Evolutionary conservation across 352 stramenopile species (phyloP).

Genomic region (Phytopythium vexans): DNA sequence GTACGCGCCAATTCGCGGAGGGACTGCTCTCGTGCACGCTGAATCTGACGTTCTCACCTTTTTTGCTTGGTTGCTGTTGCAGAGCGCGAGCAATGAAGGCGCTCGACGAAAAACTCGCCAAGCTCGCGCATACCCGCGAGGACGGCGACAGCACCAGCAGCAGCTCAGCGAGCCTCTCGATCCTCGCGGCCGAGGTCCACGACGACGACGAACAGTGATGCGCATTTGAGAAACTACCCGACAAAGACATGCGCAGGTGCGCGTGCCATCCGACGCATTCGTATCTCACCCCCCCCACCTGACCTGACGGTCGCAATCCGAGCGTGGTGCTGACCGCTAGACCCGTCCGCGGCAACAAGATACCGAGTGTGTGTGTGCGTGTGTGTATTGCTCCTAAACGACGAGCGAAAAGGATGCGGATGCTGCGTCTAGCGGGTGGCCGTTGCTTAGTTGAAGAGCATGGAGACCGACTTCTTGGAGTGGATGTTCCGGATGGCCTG

Average conservation of each 20-base stretch:
- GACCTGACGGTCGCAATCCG: too few species aligned
- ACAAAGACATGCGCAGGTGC: too few species aligned
- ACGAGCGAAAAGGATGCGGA: too few species aligned
- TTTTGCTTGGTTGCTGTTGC: not conserved
- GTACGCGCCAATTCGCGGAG: slow-evolving; percentile 26
- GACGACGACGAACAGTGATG: slow-evolving; percentile 24
- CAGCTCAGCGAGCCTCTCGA: slow-evolving; percentile 11
- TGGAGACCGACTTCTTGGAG: slow-evolving; percentile 99
- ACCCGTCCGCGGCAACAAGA: too few species aligned
- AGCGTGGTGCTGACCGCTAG: too few species aligned
- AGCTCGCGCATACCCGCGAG: slow-evolving; percentile 50
- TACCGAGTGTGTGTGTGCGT: too few species aligned
- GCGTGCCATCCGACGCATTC: not conserved
- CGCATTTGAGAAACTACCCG: not conserved
- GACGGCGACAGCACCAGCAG: slow-evolving; percentile 8
- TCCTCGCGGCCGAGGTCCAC: slow-evolving; percentile 27
- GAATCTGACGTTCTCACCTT: not conserved
- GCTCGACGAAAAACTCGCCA: slow-evolving; percentile 86
- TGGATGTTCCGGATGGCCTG: slow-evolving; percentile 99
- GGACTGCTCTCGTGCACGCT: too few species aligned
- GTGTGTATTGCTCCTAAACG: too few species aligned
- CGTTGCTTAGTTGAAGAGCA: slow-evolving; percentile 96
- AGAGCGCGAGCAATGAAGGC: slow-evolving; percentile 86
- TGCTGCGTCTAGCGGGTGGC: too few species aligned
- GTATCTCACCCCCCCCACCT: too few species aligned